These are phyloP conservation scores for Euphrasia arctica DNA, from an alignment of 305 asterid species.

Conservation along the genomic window DNA sequence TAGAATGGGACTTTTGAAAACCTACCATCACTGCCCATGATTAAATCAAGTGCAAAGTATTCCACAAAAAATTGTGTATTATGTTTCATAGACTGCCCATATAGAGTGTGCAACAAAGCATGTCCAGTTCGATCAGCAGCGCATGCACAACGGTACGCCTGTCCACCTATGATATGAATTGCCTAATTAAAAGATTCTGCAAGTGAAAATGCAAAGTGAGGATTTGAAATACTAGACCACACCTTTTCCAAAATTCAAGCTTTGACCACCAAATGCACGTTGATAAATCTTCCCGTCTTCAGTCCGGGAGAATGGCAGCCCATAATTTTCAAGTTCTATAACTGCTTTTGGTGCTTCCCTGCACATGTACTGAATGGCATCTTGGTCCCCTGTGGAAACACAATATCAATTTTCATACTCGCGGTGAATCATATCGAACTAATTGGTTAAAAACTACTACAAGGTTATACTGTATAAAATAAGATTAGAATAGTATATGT, in stretches of 20 bases:
- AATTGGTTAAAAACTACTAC: constrained; percentile 7
- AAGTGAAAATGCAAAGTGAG: background rate
- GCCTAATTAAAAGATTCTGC: constrained; percentile 8
- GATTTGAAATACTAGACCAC: constrained; percentile 18
- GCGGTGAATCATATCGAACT: background rate
- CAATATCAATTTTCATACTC: background rate
- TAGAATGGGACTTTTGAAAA: constrained; percentile 12
- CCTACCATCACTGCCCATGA: constrained; percentile 89
- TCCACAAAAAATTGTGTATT: constrained; percentile 98
- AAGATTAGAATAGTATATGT: constrained; percentile 1
- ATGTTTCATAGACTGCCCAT: constrained; percentile 99
- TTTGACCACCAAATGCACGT: constrained; percentile 99
- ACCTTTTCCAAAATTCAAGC: constrained; percentile 97
- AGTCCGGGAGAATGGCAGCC: constrained; percentile 91
- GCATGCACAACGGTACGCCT: constrained; percentile 99
- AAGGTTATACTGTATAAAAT: constrained; percentile 14
- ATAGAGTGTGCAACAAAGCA: constrained; percentile 95
- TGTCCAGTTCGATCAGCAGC: constrained; percentile 99
- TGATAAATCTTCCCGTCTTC: constrained; percentile 97
- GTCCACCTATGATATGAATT: constrained; percentile 66
- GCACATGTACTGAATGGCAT: constrained; percentile 99
- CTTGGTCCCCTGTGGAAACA: constrained; percentile 63
- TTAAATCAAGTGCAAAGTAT: constrained; percentile 89
- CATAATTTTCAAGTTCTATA: constrained; percentile 97
- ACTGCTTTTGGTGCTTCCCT: constrained; percentile 99